A percentile compares a stretch with the other conserved stretches of the same genome.
Conservation (phyloP, 2,329 filamentous ascomycete genomes). For the Pezicula rhizophila region DNA sequence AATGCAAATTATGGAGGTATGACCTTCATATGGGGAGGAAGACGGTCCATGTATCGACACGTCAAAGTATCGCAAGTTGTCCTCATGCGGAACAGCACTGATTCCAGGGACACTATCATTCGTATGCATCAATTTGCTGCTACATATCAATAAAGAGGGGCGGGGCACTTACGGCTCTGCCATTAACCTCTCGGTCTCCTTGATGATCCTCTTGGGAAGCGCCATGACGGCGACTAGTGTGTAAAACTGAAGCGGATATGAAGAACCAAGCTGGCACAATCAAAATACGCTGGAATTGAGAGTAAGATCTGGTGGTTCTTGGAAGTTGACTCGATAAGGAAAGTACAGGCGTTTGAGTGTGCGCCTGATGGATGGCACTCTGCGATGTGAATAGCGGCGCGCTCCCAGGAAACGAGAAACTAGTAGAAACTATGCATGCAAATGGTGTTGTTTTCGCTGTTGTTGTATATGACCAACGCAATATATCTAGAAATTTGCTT, state of each 20-base stretch:
- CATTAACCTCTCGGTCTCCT: slow-evolving; percentile 96
- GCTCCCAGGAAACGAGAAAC: no score
- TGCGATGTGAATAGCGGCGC: no score
- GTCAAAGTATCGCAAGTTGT: slow-evolving; percentile 97
- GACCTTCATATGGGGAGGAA: slow-evolving; percentile 92
- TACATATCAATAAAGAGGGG: background rate
- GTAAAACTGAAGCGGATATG: no score
- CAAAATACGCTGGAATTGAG: no score
- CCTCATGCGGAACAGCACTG: slow-evolving; percentile 89
- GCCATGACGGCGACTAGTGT: slow-evolving; percentile 42
- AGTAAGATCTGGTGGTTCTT: background rate
- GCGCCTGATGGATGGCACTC: no score
- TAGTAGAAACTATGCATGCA: no score
- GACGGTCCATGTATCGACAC: slow-evolving; percentile 91
- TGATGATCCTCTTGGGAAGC: slow-evolving; percentile 93
- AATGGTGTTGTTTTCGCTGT: no score
- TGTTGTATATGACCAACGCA: no score
- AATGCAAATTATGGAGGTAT: slow-evolving; percentile 15
- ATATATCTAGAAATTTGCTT: no score
- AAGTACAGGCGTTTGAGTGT: no score
- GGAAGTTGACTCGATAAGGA: background rate
- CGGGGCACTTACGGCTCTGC: slow-evolving; percentile 73
- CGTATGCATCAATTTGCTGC: slow-evolving; percentile 6
- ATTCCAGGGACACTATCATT: slow-evolving; percentile 79
- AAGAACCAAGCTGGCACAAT: no score